Percentiles rank a stretch among this genome's conserved stretches.
Evolutionary conservation across 108 stramenopile genomes (phyloP).

Genomic region (Aurantiochytrium sp.): DNA sequence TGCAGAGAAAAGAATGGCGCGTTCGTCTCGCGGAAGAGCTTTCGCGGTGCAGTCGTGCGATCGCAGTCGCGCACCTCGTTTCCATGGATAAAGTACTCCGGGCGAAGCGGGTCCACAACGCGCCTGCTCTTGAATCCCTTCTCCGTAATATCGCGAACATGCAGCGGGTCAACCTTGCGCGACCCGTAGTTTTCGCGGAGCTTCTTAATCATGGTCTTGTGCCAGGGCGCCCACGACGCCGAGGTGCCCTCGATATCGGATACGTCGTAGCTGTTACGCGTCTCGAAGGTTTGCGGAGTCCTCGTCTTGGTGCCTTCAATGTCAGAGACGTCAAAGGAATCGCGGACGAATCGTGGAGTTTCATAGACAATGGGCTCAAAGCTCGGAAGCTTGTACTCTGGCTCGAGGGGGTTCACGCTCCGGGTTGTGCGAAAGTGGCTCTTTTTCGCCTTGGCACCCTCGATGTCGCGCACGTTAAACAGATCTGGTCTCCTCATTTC

Average conservation of each 20-base stretch:
- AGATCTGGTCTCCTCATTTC: not conserved
- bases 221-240: not conserved
- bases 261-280: not conserved
- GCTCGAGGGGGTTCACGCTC: not conserved
- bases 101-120: not conserved
- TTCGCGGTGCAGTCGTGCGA: not conserved
- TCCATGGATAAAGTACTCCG: not conserved
- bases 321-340: not conserved
- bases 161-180: not conserved
- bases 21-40: not conserved
- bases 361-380: not conserved
- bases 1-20: not conserved
- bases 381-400: not conserved
- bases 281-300: not conserved
- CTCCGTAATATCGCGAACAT: conserved; percentile 3
- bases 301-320: conserved; percentile 9
- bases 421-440: not conserved
- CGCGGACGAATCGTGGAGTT: not conserved
- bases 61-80: not conserved
- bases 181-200: not conserved
- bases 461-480: conserved; percentile 14
- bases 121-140: not conserved
- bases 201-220: not conserved
- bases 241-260: not conserved
- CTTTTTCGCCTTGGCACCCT: not conserved